A percentile compares a stretch with the other conserved stretches of the same genome.
Conservation (phyloP, 169 alveolate species). For the Eimeria maxima region DNA sequence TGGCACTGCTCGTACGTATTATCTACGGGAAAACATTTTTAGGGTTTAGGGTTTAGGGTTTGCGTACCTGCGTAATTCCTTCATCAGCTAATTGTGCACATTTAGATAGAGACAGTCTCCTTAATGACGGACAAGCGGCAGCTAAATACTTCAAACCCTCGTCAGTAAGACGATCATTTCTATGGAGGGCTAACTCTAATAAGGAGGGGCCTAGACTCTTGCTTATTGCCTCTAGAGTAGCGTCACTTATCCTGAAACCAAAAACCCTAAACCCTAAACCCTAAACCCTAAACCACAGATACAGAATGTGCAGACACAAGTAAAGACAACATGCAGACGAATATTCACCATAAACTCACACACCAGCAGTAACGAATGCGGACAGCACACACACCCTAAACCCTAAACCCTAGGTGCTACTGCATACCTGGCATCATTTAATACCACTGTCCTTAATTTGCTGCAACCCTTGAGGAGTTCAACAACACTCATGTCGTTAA, state of each 20-base stretch:
- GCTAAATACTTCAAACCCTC: slow-evolving; percentile 27
- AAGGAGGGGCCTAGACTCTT: slow-evolving; percentile 45
- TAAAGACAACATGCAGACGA: too few species aligned
- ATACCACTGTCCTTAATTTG: slow-evolving; percentile 62
- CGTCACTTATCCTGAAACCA: slow-evolving; percentile 60
- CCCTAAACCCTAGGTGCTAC: slow-evolving; percentile 33
- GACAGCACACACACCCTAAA: neutral
- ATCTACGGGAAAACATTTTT: too few species aligned
- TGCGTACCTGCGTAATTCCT: slow-evolving; percentile 51
- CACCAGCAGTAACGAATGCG: too few species aligned
- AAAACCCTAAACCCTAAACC: neutral
- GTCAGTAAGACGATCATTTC: slow-evolving; percentile 60
- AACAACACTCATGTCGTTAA: slow-evolving; percentile 78
- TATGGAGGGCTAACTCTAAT: slow-evolving; percentile 69
- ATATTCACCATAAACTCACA: too few species aligned
- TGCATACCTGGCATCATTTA: slow-evolving; percentile 76
- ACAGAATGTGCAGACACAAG: neutral
- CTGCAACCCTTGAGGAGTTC: slow-evolving; percentile 50
- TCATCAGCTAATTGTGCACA: slow-evolving; percentile 63
- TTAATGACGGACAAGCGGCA: slow-evolving; percentile 11
- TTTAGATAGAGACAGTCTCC: slow-evolving; percentile 71
- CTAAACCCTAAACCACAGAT: slow-evolving; percentile 29
- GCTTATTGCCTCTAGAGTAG: slow-evolving; percentile 40
- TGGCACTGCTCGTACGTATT: too few species aligned
- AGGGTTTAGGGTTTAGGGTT: slow-evolving; percentile 65